Conservation (phyloP, 148 eudicot genomes). For the Hydrangea macrophylla region DNA sequence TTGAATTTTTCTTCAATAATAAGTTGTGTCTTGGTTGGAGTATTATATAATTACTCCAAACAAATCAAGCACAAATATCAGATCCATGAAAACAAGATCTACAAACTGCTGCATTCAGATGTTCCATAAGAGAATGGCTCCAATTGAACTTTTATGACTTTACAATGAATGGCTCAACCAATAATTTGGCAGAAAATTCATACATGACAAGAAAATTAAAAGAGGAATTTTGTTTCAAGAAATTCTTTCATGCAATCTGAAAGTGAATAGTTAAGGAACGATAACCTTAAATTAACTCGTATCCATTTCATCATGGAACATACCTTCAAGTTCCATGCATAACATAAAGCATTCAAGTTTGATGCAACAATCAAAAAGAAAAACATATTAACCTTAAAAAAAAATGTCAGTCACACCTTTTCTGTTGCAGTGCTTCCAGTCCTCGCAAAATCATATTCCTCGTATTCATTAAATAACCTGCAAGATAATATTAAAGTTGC, state of each 20-base stretch:
- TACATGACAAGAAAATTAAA: too few species aligned
- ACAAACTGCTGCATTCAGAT: neutral
- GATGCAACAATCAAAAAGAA: neutral
- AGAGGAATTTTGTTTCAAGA: too few species aligned
- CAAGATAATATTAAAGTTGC: neutral
- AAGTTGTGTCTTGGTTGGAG: too few species aligned
- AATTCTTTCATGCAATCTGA: neutral
- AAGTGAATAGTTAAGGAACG: too few species aligned
- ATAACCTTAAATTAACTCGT: too few species aligned
- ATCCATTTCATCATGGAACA: neutral
- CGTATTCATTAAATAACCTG: constrained; percentile 71
- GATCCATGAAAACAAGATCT: too few species aligned
- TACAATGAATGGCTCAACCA: neutral
- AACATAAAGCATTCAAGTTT: neutral
- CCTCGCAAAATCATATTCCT: constrained; percentile 85
- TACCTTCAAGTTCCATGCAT: neutral
- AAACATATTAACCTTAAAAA: neutral
- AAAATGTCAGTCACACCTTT: constrained; percentile 37
- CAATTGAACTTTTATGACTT: neutral
- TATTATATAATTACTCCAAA: too few species aligned
- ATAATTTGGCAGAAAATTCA: neutral
- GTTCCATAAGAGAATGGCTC: neutral
- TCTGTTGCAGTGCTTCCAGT: constrained; percentile 73
- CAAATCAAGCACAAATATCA: neutral
- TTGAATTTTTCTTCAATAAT: too few species aligned